phyloP scores from a whole-genome alignment of 371 early-diverging fungal genomes.

The Nematocida displodere region DNA sequence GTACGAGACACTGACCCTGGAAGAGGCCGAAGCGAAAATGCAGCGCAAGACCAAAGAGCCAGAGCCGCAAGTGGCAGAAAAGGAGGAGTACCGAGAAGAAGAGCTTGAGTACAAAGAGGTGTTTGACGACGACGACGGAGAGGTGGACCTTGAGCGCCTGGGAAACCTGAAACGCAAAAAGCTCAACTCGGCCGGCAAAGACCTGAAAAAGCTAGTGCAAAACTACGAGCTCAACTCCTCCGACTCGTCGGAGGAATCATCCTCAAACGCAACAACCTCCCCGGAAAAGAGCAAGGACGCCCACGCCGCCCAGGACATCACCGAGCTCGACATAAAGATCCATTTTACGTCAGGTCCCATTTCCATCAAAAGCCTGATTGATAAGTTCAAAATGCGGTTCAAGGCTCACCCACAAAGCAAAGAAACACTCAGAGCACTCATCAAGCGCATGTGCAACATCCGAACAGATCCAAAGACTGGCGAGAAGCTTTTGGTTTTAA shows the following conservation, averaged over 20 bases:
- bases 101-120: slow-evolving; percentile 64
- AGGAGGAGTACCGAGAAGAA: slow-evolving; percentile 61
- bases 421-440: slow-evolving; percentile 17
- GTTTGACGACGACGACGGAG: slow-evolving; percentile 66
- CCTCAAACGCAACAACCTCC: not conserved
- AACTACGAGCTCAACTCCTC: slow-evolving; percentile 49
- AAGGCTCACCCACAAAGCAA: slow-evolving; percentile 35
- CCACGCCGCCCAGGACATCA: slow-evolving; percentile 7
- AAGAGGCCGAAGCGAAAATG: slow-evolving; percentile 83
- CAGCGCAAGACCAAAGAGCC: slow-evolving; percentile 41
- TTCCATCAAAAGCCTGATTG: slow-evolving; percentile 25
- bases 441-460: slow-evolving; percentile 45
- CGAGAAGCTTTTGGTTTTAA: slow-evolving; percentile 46
- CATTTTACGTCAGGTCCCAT: slow-evolving; percentile 25
- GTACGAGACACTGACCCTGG: slow-evolving; percentile 73
- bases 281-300: not conserved
- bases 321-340: slow-evolving; percentile 44
- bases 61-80: slow-evolving; percentile 68
- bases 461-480: slow-evolving; percentile 29
- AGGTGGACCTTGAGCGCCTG: slow-evolving; percentile 48
- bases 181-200: slow-evolving; percentile 55
- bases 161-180: slow-evolving; percentile 47
- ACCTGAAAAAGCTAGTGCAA: slow-evolving; percentile 57
- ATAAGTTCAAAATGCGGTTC: slow-evolving; percentile 41
- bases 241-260: slow-evolving; percentile 41